Evolutionary conservation across 176 grass and related monocot genomes (phyloP).

Genomic region (Cenchrus purpureus): DNA sequence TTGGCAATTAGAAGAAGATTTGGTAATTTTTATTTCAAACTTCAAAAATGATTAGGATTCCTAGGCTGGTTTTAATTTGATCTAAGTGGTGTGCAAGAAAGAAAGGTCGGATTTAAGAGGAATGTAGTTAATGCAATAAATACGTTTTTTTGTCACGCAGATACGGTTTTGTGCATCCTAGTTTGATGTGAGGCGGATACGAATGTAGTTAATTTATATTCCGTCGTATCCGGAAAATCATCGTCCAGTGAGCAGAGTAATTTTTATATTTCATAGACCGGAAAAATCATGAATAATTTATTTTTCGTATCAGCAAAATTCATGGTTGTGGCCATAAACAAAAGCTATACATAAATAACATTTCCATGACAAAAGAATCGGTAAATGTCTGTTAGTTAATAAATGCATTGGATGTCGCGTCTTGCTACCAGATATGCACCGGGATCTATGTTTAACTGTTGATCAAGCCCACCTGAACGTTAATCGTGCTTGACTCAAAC

Average conservation of each 20-base stretch:
- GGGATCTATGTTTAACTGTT: neutral
- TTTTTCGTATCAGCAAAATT: neutral
- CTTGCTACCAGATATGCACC: neutral
- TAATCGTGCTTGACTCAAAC: no score
- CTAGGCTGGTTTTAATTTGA: slow-evolving; percentile 1
- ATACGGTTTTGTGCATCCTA: neutral
- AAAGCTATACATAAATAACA: neutral
- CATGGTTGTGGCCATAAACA: neutral
- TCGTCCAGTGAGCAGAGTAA: no score
- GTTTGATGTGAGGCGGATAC: neutral
- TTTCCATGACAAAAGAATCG: neutral
- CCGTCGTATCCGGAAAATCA: neutral
- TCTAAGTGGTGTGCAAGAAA: neutral
- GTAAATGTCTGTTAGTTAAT: neutral
- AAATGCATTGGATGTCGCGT: neutral
- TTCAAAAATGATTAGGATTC: neutral
- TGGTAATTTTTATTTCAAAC: neutral
- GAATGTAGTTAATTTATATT: neutral
- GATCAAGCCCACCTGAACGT: no score
- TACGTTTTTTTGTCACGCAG: neutral
- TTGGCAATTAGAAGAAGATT: neutral
- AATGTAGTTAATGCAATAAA: neutral
- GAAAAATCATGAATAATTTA: neutral
- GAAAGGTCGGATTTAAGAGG: neutral
- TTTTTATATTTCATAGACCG: no score